phyloP scores from a whole-genome alignment of 257 asterid genomes.

The Hygrophila difformis region DNA sequence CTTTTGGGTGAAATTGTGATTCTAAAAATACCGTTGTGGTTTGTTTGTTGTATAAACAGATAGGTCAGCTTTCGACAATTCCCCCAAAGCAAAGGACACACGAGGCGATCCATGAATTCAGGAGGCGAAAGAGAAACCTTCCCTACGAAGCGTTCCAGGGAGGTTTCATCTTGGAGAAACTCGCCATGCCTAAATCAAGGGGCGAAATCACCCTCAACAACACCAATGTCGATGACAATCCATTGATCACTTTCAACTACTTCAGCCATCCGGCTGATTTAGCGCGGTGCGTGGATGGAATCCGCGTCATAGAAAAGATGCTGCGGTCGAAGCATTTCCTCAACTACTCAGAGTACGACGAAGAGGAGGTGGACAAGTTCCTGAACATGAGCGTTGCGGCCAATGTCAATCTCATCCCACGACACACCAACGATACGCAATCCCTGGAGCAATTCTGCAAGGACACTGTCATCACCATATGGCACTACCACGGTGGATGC shows the following conservation, averaged over 20 bases:
- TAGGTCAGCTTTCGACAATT: slow-evolving; percentile 69
- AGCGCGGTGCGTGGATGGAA: slow-evolving; percentile 58
- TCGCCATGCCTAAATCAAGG: slow-evolving; percentile 43
- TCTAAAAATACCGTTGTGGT: too few species aligned
- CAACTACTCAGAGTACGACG: slow-evolving; percentile 36
- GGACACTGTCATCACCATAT: slow-evolving; percentile 90
- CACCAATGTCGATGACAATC: slow-evolving; percentile 70
- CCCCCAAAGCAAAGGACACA: slow-evolving; percentile 51
- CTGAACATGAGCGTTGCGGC: slow-evolving; percentile 76
- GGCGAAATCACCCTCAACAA: slow-evolving; percentile 47
- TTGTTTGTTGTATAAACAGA: slow-evolving; percentile 26
- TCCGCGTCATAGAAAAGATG: slow-evolving; percentile 66
- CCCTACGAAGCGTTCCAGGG: slow-evolving; percentile 54
- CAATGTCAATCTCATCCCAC: slow-evolving; percentile 78
- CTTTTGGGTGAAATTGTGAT: too few species aligned
- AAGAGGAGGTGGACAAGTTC: slow-evolving; percentile 42
- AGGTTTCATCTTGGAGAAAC: slow-evolving; percentile 62
- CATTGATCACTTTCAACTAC: slow-evolving; percentile 86
- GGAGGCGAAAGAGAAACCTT: slow-evolving; percentile 25
- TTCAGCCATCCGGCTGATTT: slow-evolving; percentile 75
- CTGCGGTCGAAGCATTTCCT: slow-evolving; percentile 48
- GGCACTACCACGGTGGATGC: slow-evolving; percentile 99
- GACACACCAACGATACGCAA: slow-evolving; percentile 67
- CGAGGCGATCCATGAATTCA: slow-evolving; percentile 37
- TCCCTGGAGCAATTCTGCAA: slow-evolving; percentile 80